Base-by-base conservation (phyloP, 345 rosid species). In the Murraya koenigii region DNA sequence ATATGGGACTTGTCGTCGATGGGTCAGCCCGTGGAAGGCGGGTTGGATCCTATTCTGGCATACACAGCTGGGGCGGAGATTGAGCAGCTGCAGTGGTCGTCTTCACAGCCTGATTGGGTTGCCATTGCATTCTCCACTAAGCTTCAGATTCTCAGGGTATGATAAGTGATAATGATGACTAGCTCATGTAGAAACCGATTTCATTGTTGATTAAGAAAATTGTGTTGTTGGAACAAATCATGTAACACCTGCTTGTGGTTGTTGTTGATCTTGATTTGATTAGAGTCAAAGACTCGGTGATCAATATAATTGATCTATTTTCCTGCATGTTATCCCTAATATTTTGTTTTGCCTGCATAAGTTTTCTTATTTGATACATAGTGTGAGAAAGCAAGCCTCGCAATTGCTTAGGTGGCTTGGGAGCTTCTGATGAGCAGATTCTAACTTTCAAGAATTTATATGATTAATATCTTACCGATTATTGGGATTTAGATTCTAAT, bases 41-140 rank as follows among this genome's bases (percentile, higher is more conserved):
- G 99, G 32, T 83, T 93, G 83, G 99, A 95, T 63, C 99, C 99
- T 0, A 95, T 95, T 80, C 87, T 95, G 32, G 98, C 99, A 1
- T 95, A 95, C 62, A 95, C 97, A 0, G 98, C 99, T 8, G 99
- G 99, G 38, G 96, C 98, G 2, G 99, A 95, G 83, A 93, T 93
- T 63, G 98, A 93, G 89, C 99, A 95, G 87, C 82, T 95, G 70
- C 99, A 95, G 74, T 95, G 99, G 98, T 93, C 98, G 0, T 90
- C 98, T 61, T 93, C 98, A 5, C 99, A 95, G 90, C 97, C 99
- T 66, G 99, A 95, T 77, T 95, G 99, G 99, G 99, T 95, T 69
- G 99, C 99, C 8, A 92, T 95, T 62, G 99, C 97, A 26, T 93
- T 95, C 88, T 90, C 98, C 0, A 85, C 90, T 6, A 95, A 95